Base-by-base conservation (phyloP, 805 yeast species). In the Saccharomyces paradoxus region DNA sequence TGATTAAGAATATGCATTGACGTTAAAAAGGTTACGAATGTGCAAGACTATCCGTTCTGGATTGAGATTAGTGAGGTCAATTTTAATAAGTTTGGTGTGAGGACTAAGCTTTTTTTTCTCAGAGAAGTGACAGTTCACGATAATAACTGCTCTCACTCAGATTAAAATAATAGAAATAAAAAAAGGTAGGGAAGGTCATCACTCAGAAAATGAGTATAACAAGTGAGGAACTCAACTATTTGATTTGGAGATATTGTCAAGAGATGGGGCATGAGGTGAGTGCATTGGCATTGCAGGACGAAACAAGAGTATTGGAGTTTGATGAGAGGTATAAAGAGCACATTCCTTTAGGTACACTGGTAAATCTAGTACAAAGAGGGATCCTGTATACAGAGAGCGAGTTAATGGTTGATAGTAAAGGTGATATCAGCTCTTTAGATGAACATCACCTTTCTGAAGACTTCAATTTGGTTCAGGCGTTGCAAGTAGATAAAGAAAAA, bases 211-310 rank as follows among this genome's bases (percentile, higher is more conserved):
- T 89, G 96, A 86, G 96, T 27, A 73, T 92, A 50, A 81, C 94
- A 4, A 85, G 94, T 54, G 82, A 80, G 55, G 96, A 90, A 70
- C 79, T 92, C 53, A 94, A 92, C 74, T 92, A 92, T 67, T 78
- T 94, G 61, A 81, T 92, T 53, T 94, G 97, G 96, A 74, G 97
- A 57, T 94, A 92, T 65, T 77, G 90, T 41, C 96, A 89, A 65
- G 98, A 94, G 68, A 75, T 84, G 5, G 95, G 95, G 2, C 76
- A 68, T 44, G 91, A 87, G 51, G 76, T 88, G 22, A 77, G 94
- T 1, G 90, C 96, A 0, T 82, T 79, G 63, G 95, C 97, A 0
- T 71, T 94, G 29, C 88, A 86, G 58, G 85, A 87, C 60, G 91
- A 87, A 60, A 75, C 92, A 0, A 72, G 78, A 22, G 84, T 87